phyloP scores from a whole-genome alignment of 1,284 basidiomycete genomes.

The Meripilus lineatus region DNA sequence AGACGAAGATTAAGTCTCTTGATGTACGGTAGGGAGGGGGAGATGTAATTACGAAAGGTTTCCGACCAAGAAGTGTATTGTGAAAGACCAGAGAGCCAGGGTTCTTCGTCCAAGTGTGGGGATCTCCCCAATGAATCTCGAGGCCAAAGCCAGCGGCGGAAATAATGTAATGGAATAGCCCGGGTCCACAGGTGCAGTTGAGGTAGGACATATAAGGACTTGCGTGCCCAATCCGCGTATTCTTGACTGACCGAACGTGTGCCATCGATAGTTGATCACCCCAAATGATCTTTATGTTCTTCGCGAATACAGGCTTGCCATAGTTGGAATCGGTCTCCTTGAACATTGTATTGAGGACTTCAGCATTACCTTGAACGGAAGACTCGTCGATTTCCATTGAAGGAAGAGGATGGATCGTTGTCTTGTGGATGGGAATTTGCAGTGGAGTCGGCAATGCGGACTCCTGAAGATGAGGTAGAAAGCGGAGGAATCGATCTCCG shows the following conservation, averaged over 20 bases:
- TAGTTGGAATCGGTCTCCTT: constrained; percentile 16
- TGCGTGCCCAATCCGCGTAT: constrained; percentile 33
- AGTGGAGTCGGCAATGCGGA: no score
- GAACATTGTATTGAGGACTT: constrained; percentile 29
- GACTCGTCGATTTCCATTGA: constrained; percentile 35
- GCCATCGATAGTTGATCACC: constrained; percentile 36
- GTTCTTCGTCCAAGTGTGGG: constrained; percentile 18
- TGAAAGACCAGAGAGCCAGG: constrained; percentile 31
- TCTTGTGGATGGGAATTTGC: constrained; percentile 31
- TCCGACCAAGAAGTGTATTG: constrained; percentile 25
- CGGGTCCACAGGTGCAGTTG: constrained; percentile 27
- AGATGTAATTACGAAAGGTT: constrained; percentile 23
- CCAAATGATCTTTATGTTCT: constrained; percentile 19
- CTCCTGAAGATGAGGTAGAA: constrained; percentile 16
- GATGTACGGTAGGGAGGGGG: constrained; percentile 4
- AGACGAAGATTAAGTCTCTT: constrained; percentile 6
- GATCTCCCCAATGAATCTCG: constrained; percentile 13
- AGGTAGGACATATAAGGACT: constrained; percentile 21
- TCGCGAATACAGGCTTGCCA: not conserved
- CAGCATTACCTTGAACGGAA: constrained; percentile 29
- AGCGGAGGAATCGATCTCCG: constrained; percentile 24
- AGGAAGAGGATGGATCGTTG: constrained; percentile 27
- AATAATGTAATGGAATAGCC: constrained; percentile 36
- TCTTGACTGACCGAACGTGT: constrained; percentile 25
- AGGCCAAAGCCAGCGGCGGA: constrained; percentile 28